Conservation (phyloP, 208 protist genomes). For the Trypanosoma avium region DNA sequence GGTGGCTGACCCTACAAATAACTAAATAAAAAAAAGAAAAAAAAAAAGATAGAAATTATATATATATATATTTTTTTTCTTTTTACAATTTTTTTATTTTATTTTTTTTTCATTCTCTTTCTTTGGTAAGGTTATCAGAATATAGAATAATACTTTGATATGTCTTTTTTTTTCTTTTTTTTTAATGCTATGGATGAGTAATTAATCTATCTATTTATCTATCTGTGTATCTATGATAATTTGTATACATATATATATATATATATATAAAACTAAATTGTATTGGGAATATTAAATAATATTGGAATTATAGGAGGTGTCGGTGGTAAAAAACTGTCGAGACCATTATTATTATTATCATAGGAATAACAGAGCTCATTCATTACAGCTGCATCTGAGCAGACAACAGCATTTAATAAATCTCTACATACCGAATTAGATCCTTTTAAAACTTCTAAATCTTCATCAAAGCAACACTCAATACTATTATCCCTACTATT, state of each 20-base stretch:
- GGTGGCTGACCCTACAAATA: no score
- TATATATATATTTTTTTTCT: no score
- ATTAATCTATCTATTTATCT: slow-evolving; percentile 3
- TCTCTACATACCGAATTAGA: background rate
- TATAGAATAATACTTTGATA: no score
- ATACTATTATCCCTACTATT: slow-evolving; percentile 9
- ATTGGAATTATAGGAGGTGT: slow-evolving; percentile 13
- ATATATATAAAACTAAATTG: background rate
- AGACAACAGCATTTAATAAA: slow-evolving; percentile 1
- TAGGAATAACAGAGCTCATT: background rate
- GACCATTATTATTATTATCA: background rate
- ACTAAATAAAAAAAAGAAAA: no score
- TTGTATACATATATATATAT: no score
- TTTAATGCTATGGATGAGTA: no score
- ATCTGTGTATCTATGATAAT: slow-evolving; percentile 1
- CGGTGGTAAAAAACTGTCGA: background rate
- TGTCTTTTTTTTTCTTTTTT: no score
- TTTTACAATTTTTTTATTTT: no score
- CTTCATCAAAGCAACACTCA: slow-evolving; percentile 21
- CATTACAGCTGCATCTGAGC: slow-evolving; percentile 6
- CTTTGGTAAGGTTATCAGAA: no score
- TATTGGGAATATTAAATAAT: slow-evolving; percentile 6
- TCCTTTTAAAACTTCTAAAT: background rate
- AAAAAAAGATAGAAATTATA: no score
- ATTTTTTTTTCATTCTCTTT: no score